Evolutionary conservation across 345 rosid genomes (phyloP).

Genomic region (Citropsis articulata): DNA sequence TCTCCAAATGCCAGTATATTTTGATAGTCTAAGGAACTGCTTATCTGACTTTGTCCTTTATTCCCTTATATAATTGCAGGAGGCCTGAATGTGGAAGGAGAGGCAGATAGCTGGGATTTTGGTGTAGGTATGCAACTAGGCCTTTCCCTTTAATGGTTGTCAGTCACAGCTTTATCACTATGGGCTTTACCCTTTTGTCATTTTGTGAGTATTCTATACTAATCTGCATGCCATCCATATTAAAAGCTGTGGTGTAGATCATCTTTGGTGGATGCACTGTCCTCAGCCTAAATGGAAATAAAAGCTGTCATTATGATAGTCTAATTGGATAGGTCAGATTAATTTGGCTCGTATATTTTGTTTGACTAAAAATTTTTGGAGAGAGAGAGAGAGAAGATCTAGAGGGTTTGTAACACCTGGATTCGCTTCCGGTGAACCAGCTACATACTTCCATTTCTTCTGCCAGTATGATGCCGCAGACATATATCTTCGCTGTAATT

Average conservation of each 20-base stretch:
- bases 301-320: background rate
- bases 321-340: background rate
- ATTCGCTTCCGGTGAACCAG: background rate
- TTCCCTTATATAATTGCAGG: conserved; percentile 37
- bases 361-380: background rate
- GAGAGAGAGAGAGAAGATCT: background rate
- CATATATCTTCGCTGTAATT: background rate
- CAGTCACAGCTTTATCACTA: background rate
- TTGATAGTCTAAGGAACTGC: background rate
- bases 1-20: background rate
- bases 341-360: background rate
- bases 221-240: background rate
- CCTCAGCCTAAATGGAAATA: background rate
- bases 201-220: background rate
- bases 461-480: background rate
- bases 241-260: background rate
- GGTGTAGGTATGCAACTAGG: conserved; percentile 69
- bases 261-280: background rate
- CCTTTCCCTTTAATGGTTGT: background rate
- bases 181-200: background rate
- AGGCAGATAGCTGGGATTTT: conserved; percentile 91
- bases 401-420: background rate
- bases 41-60: conserved; percentile 5
- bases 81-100: conserved; percentile 93
- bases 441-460: background rate